Evolutionary conservation across 2,329 filamentous ascomycete genomes (phyloP).

Genomic region (Sporothrix humicola): DNA sequence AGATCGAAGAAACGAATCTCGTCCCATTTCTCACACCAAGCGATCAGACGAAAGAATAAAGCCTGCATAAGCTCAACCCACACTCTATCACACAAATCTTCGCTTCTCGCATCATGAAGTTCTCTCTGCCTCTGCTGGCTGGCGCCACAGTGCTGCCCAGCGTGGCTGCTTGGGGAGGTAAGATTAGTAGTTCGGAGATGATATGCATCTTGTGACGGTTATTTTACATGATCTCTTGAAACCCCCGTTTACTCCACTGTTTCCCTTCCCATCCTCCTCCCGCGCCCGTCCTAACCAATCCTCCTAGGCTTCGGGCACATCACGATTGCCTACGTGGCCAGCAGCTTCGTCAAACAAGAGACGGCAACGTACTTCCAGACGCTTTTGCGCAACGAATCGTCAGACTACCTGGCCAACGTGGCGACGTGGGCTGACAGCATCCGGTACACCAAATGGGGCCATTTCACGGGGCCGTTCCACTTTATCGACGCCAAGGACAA

Average conservation of each 20-base stretch:
- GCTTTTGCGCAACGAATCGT: slow-evolving; percentile 60
- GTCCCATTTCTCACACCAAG: background rate
- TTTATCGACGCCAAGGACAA: slow-evolving; percentile 72
- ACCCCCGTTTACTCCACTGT: no score
- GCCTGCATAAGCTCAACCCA: background rate
- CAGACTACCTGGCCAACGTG: slow-evolving; percentile 65
- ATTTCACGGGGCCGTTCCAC: slow-evolving; percentile 67
- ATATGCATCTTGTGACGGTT: background rate
- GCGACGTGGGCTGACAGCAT: slow-evolving; percentile 72
- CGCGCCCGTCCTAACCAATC: background rate
- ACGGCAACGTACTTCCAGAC: slow-evolving; percentile 64
- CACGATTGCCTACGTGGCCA: slow-evolving; percentile 67
- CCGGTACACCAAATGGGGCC: slow-evolving; percentile 67
- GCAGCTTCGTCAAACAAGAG: slow-evolving; percentile 61
- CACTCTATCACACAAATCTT: background rate
- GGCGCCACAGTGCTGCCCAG: slow-evolving; percentile 45
- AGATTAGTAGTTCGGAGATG: slow-evolving; percentile 37
- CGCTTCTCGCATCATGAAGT: slow-evolving; percentile 33
- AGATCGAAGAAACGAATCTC: background rate
- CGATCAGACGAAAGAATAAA: background rate
- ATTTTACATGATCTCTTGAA: background rate
- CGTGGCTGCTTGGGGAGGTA: slow-evolving; percentile 52
- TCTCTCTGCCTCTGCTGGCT: slow-evolving; percentile 40
- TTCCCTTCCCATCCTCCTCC: background rate
- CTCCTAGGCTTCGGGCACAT: slow-evolving; percentile 66